Percentiles rank a stretch among this genome's conserved stretches.
Evolutionary conservation across 129 eudicot genomes (phyloP).

Genomic region (Saposhnikovia divaricata): DNA sequence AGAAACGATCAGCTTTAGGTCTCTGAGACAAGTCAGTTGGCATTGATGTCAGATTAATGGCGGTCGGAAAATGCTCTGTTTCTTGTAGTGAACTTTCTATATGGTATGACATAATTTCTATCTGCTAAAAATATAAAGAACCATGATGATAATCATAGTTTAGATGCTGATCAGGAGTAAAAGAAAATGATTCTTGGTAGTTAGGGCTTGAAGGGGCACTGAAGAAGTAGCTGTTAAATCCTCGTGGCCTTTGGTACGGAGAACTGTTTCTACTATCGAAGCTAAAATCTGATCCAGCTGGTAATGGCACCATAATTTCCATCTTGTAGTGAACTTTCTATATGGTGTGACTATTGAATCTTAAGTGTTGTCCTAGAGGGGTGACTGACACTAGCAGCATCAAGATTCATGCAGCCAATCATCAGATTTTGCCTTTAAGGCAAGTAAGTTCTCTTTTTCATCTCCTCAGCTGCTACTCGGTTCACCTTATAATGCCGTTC

Average conservation of each 20-base stretch:
- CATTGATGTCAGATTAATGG: no score
- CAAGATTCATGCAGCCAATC: conserved; percentile 6
- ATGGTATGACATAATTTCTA: no score
- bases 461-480: conserved; percentile 12
- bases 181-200: background rate
- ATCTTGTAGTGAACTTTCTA: no score
- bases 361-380: background rate
- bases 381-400: background rate
- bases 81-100: background rate
- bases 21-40: no score
- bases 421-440: conserved; percentile 15
- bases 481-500: conserved; percentile 11
- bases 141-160: background rate
- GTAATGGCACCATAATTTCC: conserved; percentile 6
- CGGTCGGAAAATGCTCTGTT: no score
- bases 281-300: conserved; percentile 22
- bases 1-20: no score
- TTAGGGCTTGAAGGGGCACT: conserved; percentile 28
- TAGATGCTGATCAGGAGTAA: background rate
- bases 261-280: conserved; percentile 26
- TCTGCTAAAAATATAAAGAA: no score
- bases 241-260: conserved; percentile 28
- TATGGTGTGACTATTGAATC: background rate
- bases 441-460: conserved; percentile 20
- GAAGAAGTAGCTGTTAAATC: conserved; percentile 23